phyloP scores from a whole-genome alignment of 106 monocot species.

The Dendrobium catenatum region DNA sequence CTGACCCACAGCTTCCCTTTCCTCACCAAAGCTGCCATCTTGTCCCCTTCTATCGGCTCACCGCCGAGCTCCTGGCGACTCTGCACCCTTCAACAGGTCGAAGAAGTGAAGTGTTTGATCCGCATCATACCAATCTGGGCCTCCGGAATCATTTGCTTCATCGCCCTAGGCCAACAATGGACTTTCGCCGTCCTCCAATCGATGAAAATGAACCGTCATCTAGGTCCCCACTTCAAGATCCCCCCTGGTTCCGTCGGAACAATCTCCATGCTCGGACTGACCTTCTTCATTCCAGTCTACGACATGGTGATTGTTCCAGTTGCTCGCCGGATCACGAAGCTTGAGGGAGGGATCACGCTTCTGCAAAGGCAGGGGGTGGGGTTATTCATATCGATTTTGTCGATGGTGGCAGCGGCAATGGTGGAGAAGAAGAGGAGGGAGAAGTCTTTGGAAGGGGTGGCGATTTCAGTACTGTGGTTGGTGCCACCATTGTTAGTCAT shows the following conservation, averaged over 20 bases:
- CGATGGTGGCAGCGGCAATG: not conserved
- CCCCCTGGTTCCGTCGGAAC: conserved; percentile 19
- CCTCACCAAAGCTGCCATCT: conserved; percentile 1
- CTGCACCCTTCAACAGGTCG: not conserved
- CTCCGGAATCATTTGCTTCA: not conserved
- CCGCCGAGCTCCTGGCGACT: not conserved
- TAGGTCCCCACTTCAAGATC: not conserved
- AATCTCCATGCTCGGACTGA: conserved; percentile 30
- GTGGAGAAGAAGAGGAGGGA: not conserved
- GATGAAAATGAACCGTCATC: not conserved
- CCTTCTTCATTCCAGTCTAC: conserved; percentile 11
- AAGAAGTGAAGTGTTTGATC: conserved; percentile 5
- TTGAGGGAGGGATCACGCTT: conserved; percentile 20
- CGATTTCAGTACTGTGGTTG: not conserved
- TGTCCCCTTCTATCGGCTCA: not conserved
- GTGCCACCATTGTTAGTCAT: not conserved
- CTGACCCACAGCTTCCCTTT: not conserved
- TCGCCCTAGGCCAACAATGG: not conserved
- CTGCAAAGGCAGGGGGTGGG: conserved; percentile 1
- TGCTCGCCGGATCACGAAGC: conserved; percentile 9
- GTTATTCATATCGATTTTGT: not conserved
- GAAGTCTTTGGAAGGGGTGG: not conserved
- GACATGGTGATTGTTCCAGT: conserved; percentile 28
- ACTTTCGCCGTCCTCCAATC: conserved; percentile 2
- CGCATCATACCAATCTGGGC: not conserved